Conservation (phyloP, 2,329 filamentous ascomycete genomes). For the Chaetomium olivaceum region DNA sequence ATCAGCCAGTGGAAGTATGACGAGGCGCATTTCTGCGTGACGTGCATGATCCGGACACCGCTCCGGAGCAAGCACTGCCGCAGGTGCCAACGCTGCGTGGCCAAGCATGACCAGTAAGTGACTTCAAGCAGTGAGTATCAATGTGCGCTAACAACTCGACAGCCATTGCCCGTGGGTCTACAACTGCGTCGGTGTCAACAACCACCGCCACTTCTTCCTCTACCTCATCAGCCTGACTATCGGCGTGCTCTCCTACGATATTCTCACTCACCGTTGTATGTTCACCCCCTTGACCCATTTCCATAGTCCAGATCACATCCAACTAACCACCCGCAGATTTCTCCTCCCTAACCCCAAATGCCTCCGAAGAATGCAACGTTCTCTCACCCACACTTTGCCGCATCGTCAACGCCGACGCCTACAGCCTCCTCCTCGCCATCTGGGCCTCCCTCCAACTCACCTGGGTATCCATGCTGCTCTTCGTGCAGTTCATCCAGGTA, state of each 20-base stretch:
- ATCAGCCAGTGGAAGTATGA: conserved; percentile 86
- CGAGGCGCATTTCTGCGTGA: conserved; percentile 88
- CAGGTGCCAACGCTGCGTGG: conserved; percentile 86
- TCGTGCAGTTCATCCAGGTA: conserved; percentile 91
- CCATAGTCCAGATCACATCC: not conserved
- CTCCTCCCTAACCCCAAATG: conserved; percentile 54
- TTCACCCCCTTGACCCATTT: not conserved
- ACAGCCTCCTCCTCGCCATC: conserved; percentile 74
- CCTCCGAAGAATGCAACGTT: conserved; percentile 66
- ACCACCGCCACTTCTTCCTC: conserved; percentile 91
- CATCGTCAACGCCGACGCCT: conserved; percentile 76
- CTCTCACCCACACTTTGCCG: conserved; percentile 75
- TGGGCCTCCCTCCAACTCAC: conserved; percentile 85
- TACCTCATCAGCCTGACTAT: conserved; percentile 79
- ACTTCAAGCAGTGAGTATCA: not conserved
- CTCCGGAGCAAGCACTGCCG: conserved; percentile 95
- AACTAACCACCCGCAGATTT: conserved; percentile 56
- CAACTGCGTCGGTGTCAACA: conserved; percentile 94
- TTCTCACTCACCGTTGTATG: conserved; percentile 69
- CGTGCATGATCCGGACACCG: conserved; percentile 91
- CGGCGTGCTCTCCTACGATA: conserved; percentile 72
- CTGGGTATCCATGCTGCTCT: conserved; percentile 96
- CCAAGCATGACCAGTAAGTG: conserved; percentile 92
- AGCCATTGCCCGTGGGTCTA: conserved; percentile 98
- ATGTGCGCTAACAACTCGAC: not conserved